These are phyloP conservation scores for Camelina hispida DNA, from an alignment of 345 rosid species.

Conservation along the genomic window DNA sequence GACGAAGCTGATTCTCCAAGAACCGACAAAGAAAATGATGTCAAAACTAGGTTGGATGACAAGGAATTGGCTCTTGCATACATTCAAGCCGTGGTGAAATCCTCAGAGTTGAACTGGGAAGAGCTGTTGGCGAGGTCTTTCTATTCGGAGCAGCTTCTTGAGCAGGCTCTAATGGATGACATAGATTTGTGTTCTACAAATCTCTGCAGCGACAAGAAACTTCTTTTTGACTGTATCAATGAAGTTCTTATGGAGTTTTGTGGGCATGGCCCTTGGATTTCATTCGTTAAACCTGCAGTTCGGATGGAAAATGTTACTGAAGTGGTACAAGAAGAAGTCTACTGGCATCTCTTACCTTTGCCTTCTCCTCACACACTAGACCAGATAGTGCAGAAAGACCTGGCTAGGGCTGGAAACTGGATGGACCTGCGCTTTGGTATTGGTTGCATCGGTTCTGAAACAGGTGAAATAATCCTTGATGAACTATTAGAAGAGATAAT, in stretches of 20 bases:
- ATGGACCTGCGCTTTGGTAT: slow-evolving; percentile 62
- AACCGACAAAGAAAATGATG: slow-evolving; percentile 41
- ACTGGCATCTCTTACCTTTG: slow-evolving; percentile 72
- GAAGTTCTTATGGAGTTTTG: slow-evolving; percentile 78
- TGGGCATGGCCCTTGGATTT: slow-evolving; percentile 55
- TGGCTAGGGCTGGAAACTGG: slow-evolving; percentile 67
- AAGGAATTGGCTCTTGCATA: slow-evolving; percentile 54
- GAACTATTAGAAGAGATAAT: slow-evolving; percentile 66
- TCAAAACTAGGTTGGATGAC: slow-evolving; percentile 53
- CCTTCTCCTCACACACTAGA: slow-evolving; percentile 74
- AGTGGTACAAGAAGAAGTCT: slow-evolving; percentile 70
- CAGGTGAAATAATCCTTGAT: slow-evolving; percentile 61
- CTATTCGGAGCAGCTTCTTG: slow-evolving; percentile 67
- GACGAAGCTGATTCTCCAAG: slow-evolving; percentile 56
- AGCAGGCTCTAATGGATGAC: slow-evolving; percentile 58
- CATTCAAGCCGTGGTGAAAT: slow-evolving; percentile 59
- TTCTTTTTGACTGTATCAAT: slow-evolving; percentile 74
- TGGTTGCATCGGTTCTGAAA: slow-evolving; percentile 53
- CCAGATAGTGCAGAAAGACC: slow-evolving; percentile 73
- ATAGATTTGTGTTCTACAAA: slow-evolving; percentile 59
- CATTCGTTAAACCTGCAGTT: slow-evolving; percentile 53
- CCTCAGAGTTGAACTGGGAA: slow-evolving; percentile 69
- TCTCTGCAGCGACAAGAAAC: slow-evolving; percentile 56
- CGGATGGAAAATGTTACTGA: slow-evolving; percentile 49
- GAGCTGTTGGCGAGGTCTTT: slow-evolving; percentile 65